Conservation (phyloP, 192 early-diverging fungal species). For the Kappamyces sp. region DNA sequence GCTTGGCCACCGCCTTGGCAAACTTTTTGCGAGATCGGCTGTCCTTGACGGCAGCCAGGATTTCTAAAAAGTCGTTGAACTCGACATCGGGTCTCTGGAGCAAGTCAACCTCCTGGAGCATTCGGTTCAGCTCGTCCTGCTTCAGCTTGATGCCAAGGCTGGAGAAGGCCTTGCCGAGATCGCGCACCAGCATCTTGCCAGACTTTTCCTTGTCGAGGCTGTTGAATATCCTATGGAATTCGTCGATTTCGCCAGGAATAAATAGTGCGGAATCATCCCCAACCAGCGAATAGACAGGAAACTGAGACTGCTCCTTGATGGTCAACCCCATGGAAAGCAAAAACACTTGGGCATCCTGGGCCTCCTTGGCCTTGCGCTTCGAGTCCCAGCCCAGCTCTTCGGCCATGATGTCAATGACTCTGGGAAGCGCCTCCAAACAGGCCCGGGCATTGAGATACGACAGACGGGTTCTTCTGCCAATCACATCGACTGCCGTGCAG, state of each 20-base stretch:
- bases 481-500: slow-evolving; percentile 86
- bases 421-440: slow-evolving; percentile 76
- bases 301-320: slow-evolving; percentile 2
- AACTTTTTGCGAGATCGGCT: slow-evolving; percentile 43
- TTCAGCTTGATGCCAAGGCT: slow-evolving; percentile 49
- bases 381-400: slow-evolving; percentile 77
- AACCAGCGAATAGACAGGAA: slow-evolving; percentile 8
- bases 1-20: slow-evolving; percentile 28
- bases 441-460: slow-evolving; percentile 93
- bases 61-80: slow-evolving; percentile 67
- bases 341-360: slow-evolving; percentile 65
- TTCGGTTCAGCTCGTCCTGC: slow-evolving; percentile 40
- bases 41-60: slow-evolving; percentile 59
- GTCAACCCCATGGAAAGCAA: slow-evolving; percentile 89
- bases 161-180: slow-evolving; percentile 47
- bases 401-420: slow-evolving; percentile 87
- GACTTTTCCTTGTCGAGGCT: slow-evolving; percentile 45
- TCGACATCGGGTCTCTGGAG: slow-evolving; percentile 52
- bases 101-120: slow-evolving; percentile 51
- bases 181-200: slow-evolving; percentile 49
- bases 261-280: slow-evolving; percentile 39
- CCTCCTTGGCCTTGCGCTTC: slow-evolving; percentile 62
- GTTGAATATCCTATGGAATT: slow-evolving; percentile 52
- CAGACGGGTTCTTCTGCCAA: slow-evolving; percentile 83
- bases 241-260: slow-evolving; percentile 53